These are phyloP conservation scores for Thecaphora thlaspeos DNA, from an alignment of 1,284 basidiomycete genomes.

Conservation along the genomic window DNA sequence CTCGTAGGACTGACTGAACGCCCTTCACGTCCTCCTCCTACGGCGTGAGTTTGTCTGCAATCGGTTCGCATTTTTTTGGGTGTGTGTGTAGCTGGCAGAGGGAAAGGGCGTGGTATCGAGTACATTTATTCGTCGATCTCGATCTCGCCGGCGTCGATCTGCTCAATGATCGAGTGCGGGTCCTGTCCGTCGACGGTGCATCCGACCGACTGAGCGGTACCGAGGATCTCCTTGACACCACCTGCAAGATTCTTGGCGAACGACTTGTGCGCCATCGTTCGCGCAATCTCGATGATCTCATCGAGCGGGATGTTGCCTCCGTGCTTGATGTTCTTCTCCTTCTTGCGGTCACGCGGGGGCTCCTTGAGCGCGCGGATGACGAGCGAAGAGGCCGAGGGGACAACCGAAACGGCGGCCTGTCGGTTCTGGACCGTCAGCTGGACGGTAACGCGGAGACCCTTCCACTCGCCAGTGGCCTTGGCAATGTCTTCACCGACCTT, in stretches of 20 bases:
- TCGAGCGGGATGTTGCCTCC: conserved; percentile 90
- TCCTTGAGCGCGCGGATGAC: conserved; percentile 99
- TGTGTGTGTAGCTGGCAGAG: too few species aligned
- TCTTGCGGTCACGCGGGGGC: conserved; percentile 98
- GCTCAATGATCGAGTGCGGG: conserved; percentile 93
- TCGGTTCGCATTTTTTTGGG: neutral
- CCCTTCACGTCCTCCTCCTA: too few species aligned
- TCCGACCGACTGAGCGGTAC: conserved; percentile 76
- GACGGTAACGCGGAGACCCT: conserved; percentile 98
- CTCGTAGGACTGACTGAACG: too few species aligned
- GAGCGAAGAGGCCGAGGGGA: conserved; percentile 94
- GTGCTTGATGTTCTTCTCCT: conserved; percentile 99
- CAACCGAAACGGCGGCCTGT: conserved; percentile 94
- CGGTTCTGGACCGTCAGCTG: conserved; percentile 99
- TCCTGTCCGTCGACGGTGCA: conserved; percentile 94
- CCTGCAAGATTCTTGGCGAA: conserved; percentile 87
- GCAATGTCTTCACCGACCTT: conserved; percentile 99
- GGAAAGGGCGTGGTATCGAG: neutral
- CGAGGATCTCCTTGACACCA: conserved; percentile 72
- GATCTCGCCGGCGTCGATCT: conserved; percentile 90
- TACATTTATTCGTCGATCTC: conserved; percentile 60
- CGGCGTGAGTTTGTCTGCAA: too few species aligned
- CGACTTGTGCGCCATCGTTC: conserved; percentile 94
- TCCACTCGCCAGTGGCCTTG: conserved; percentile 98
- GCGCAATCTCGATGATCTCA: conserved; percentile 91